Base-by-base conservation (phyloP, 2,329 filamentous ascomycete genomes). In the Colletotrichum sp. region DNA sequence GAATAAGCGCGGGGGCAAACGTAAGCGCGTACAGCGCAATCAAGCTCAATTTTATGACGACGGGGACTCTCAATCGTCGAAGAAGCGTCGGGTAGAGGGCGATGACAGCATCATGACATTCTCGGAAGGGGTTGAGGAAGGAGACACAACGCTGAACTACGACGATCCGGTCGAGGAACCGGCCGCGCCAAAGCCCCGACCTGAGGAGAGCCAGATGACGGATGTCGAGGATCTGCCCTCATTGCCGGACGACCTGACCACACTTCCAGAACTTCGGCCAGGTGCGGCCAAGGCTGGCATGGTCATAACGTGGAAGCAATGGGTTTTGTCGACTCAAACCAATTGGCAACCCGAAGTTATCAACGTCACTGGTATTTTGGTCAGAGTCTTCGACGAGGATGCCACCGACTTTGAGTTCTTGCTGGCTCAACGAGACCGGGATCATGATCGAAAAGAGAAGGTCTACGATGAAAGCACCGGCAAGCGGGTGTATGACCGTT, bases 401-500 rank as follows among this genome's bases (percentile, higher is more conserved):
- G 88, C 91, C 6, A 85, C 81, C 2, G 77, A 82, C 0, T 82
- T 98, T 18, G 86, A 89, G 26, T 85, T 98, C 6, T 87, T 89
- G 13, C 88, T 98, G 4, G 95, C 95, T 4, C 89, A 89, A 77
- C 90, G 94, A 32, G 94, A 98, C 81, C 87, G 93, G 64, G 84
- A 89, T 15, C 84, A 89, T 7, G 89, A 90, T 70, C 82, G 87
- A 76, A 90, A 89, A 69, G 87, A 92, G 77, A 93, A 90, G 80
- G 83, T 85, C 21, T 92, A 92, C 78, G 92, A 96, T 79, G 89
- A 92, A 13, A 85, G 90, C 52, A 93, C 94, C 0, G 95, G 95
- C 1, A 88, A 94, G 77, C 90, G 95, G 12, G 84, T 95, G 12
- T 98, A 96, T 79, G 92, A 90, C 77, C 94, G 93, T 74, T 97